A percentile compares a stretch with the other conserved stretches of the same genome.
phyloP scores from a whole-genome alignment of 306 rosid genomes.

The Vigna radiata region DNA sequence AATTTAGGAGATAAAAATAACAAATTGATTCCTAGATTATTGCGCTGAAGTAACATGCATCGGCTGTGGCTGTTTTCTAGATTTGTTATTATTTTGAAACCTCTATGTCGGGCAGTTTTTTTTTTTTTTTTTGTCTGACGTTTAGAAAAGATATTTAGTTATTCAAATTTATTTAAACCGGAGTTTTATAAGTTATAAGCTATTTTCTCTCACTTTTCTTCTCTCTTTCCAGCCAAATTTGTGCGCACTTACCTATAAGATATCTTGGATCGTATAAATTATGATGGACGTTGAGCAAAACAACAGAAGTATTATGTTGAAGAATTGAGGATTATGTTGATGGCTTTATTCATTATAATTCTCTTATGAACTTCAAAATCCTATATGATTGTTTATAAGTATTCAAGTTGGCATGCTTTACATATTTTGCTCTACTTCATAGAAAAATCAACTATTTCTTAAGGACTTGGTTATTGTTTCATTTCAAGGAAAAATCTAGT shows the following conservation, averaged over 20 bases:
- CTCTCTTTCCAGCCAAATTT: background rate
- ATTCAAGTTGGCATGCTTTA: background rate
- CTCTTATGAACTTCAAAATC: background rate
- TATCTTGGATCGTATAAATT: background rate
- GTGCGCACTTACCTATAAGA: background rate
- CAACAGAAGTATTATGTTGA: background rate
- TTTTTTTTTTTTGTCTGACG: background rate
- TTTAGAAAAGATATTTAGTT: background rate
- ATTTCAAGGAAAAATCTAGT: slow-evolving; percentile 4
- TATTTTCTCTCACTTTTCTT: background rate
- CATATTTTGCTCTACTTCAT: background rate
- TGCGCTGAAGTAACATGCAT: background rate
- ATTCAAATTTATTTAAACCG: slow-evolving; percentile 13
- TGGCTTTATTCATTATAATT: background rate
- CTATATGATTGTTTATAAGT: background rate
- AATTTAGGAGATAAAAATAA: slow-evolving; percentile 1
- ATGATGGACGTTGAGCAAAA: slow-evolving; percentile 8
- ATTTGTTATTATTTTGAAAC: background rate
- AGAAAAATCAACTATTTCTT: background rate
- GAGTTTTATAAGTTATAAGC: background rate
- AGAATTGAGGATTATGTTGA: background rate
- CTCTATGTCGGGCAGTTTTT: slow-evolving; percentile 1
- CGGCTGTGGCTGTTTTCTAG: background rate
- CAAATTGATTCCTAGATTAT: background rate
- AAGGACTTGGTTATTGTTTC: slow-evolving; percentile 1